Evolutionary conservation across 148 eudicot genomes (phyloP), one percentile per base, ranked within the genome.

Genomic region (Rhododendron henanense): DNA sequence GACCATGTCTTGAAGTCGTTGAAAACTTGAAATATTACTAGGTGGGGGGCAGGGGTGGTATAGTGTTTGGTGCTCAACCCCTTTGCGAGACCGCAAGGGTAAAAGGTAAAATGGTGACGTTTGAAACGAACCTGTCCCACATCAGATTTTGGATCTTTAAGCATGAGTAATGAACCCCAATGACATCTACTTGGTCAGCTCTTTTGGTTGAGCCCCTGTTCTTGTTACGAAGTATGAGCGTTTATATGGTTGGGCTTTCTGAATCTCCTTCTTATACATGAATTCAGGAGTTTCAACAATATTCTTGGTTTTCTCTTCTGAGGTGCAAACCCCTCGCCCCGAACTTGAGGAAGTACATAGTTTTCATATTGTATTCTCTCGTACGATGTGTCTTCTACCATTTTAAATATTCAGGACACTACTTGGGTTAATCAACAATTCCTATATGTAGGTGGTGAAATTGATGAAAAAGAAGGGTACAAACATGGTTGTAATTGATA

Each of bases 381-480:
- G 14, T 83, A 33, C 6, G 1, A 69, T 51, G 10, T 21, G 31
- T 41, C 33, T 71, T 31, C 76, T 71, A 71, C 19, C 19, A 71
- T 71, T 71, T 71, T 71, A 71, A 33, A 33, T 71, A 71, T 31
- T 71, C 18, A 71, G 37, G 76, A 33, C 31, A 33, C 19, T 71
- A 14, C 76, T 19, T 78, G 28, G 59, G 19, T 2, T 67, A 33
- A 79, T 71, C 9, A 35, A 80, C 31, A 19, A n/a, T 81, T 79
- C 48, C 25, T 45, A 23, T 48, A 18, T 90, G 88, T 90, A 97
- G 99, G 94, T 97, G 85, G 82, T 88, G 55, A 97, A 97, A 88
- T 90, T 97, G 85, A 94, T 94, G 98, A 97, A 97, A 85, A 97
- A 94, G 90, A 95, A 93, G 90, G 99, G 98, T 45, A 97, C 95